Percentiles rank a stretch among this genome's conserved stretches.
These are phyloP conservation scores for Globisporangium irregulare DNA, from an alignment of 352 stramenopile genomes.

Conservation along the genomic window DNA sequence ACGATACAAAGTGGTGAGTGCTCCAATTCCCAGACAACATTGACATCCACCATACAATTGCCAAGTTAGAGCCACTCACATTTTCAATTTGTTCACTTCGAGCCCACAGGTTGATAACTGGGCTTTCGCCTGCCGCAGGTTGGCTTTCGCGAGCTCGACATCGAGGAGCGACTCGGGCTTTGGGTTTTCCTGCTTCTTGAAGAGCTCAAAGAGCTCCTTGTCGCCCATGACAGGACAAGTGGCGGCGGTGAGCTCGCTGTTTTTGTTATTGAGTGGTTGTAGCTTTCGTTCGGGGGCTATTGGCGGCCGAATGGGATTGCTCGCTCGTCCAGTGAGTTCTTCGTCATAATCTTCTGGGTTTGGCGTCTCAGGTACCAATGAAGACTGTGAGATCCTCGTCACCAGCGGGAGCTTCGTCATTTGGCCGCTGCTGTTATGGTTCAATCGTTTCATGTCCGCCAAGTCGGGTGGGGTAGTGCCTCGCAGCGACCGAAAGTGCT, in stretches of 20 bases:
- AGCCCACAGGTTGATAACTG: conserved; percentile 29
- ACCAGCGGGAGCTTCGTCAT: background rate
- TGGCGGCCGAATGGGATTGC: background rate
- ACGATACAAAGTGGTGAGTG: background rate
- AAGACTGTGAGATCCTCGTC: background rate
- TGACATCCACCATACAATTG: background rate
- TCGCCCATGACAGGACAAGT: conserved; percentile 22
- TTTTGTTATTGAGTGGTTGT: conserved; percentile 13
- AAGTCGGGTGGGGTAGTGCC: conserved; percentile 17
- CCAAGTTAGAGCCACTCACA: conserved; percentile 32
- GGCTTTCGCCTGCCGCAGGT: conserved; percentile 44
- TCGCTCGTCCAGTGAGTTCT: background rate
- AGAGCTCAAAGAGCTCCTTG: conserved; percentile 57
- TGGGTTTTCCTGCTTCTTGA: conserved; percentile 32
- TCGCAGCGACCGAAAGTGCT: conserved; percentile 46
- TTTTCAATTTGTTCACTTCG: conserved; percentile 60
- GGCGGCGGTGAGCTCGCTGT: conserved; percentile 10
- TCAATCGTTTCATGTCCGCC: background rate
- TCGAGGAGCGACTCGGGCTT: conserved; percentile 47
- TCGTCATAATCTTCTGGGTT: background rate
- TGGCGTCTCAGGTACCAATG: background rate
- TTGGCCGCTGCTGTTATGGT: background rate
- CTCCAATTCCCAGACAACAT: background rate
- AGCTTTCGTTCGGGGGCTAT: conserved; percentile 12
- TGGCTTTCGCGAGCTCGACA: conserved; percentile 58